Evolutionary conservation across 1,139 yeast genomes (phyloP).

Genomic region (Geotrichum australiense): DNA sequence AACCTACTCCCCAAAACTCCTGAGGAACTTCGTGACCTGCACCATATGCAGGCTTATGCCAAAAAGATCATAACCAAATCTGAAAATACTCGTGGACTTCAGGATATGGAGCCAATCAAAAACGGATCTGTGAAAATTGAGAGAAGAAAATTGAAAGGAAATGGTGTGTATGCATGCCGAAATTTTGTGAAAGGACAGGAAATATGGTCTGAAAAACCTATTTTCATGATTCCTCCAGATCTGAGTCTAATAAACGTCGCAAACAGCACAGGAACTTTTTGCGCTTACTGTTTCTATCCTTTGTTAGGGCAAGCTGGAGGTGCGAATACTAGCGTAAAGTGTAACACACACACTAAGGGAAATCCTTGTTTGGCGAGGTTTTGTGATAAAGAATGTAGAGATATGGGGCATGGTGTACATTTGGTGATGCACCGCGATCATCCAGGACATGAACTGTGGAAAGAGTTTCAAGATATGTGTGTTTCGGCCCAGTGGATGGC

Average conservation of each 20-base stretch:
- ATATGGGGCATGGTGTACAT: background rate
- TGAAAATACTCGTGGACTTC: background rate
- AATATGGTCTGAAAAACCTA: background rate
- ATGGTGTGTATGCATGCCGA: background rate
- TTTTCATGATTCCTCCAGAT: background rate
- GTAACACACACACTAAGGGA: background rate
- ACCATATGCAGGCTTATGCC: background rate
- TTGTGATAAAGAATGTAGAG: background rate
- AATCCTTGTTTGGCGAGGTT: too few species aligned
- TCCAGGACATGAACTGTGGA: background rate
- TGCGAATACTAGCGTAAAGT: background rate
- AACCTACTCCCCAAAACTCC: background rate
- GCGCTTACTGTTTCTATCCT: background rate
- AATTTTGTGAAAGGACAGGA: background rate
- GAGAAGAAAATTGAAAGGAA: background rate
- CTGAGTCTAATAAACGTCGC: too few species aligned
- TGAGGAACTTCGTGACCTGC: background rate
- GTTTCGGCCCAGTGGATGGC: background rate
- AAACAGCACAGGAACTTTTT: background rate
- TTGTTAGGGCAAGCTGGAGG: background rate
- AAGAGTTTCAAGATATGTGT: background rate
- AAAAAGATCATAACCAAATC: background rate
- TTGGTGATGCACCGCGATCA: background rate
- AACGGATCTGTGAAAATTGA: background rate
- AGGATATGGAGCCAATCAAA: background rate